Base-by-base conservation (phyloP, 1,139 yeast genomes). In the Pichia sp. region DNA sequence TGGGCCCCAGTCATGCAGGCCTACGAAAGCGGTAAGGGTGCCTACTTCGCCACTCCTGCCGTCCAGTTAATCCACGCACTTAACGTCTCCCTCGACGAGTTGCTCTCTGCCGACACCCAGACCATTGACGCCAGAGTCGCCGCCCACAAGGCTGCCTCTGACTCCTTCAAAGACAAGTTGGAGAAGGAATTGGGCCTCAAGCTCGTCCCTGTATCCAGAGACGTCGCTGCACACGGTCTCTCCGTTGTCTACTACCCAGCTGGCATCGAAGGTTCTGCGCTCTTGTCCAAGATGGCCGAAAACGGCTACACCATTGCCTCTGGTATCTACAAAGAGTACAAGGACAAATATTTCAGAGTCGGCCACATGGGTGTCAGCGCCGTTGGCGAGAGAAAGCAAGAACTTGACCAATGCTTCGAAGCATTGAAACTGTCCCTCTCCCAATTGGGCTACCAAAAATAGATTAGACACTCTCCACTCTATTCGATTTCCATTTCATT, bases 41-140 rank as follows among this genome's bases (percentile, higher is more conserved):
- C 93, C 12, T 91, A 91, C 73, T 91, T 90, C 68, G 96, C 97
- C 19, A 91, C 97, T 6, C 97, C 96, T 8, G 87, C 97, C 1
- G 86, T 89, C 46, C 97, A 90, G 72, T 79, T 87, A 56, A 74
- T 91, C 56, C 87, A 87, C 62, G 90, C 96, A 13, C 78, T 89
- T 63, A 83, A 83, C 67, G 88, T 80, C 6, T 83, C 96, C 3
- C 77, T 90, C 60, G 80, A 79, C 55, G 91, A 87, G 66, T 85
- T 90, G 59, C 74, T 90, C 52, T 66, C 75, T 28, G 75, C 73
- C 56, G 55, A 58, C 31, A 34, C 40, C 23, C 21, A 39, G 22
- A 70, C 85, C 8, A 72, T 91, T 57, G 84, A 80, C 54, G 71
- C 70, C 50, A 78, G 96, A 66, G 76, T 87, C 64, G 76, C 75